Conservation (phyloP, 2,329 filamentous ascomycete genomes). For the Venturia aucupariae region DNA sequence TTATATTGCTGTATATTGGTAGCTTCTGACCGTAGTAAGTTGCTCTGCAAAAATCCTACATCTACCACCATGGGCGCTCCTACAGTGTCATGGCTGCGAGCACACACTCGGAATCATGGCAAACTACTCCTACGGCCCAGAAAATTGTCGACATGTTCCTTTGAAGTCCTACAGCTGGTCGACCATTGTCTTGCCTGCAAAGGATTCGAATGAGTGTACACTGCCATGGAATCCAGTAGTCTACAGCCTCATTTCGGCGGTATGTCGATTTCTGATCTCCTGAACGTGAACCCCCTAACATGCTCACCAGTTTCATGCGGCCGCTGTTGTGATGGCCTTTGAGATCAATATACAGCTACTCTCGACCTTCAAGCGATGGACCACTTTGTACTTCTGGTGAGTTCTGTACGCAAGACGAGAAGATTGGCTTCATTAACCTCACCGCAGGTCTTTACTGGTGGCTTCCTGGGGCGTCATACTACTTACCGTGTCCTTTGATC, state of each 20-base stretch:
- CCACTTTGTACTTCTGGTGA: constrained; percentile 42
- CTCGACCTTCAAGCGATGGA: constrained; percentile 38
- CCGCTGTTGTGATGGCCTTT: constrained; percentile 33
- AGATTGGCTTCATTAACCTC: not conserved
- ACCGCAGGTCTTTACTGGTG: not conserved
- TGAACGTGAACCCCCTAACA: not conserved
- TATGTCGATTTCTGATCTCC: not conserved
- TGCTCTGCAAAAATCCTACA: not conserved
- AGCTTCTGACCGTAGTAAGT: not conserved
- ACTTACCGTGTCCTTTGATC: not conserved
- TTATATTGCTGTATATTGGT: not conserved
- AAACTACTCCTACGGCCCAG: not conserved
- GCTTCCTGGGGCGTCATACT: not conserved
- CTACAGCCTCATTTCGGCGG: not conserved
- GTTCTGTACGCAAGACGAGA: constrained; percentile 21
- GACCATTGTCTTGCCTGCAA: not conserved
- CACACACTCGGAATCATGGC: not conserved
- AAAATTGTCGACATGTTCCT: constrained; percentile 5
- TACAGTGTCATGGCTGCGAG: not conserved
- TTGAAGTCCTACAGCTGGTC: not conserved
- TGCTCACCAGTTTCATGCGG: constrained; percentile 1
- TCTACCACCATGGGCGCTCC: not conserved
- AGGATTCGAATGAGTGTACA: not conserved
- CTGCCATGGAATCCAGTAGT: constrained; percentile 6
- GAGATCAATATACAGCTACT: constrained; percentile 39